phyloP scores from a whole-genome alignment of 495 filamentous ascomycete species.

The Gamarada debralockiae region DNA sequence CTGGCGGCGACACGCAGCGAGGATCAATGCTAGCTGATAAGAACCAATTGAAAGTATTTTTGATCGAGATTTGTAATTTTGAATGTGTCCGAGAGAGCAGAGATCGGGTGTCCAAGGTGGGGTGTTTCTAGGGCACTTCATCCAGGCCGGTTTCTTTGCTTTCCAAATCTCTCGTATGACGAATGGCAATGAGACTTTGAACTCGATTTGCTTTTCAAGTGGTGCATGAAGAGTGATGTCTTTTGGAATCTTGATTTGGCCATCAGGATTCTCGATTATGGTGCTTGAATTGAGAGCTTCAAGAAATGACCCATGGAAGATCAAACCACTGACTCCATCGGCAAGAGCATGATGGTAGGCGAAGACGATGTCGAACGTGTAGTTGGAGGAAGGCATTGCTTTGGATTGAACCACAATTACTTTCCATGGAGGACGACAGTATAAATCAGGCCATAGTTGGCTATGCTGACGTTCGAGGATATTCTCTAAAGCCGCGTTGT shows the following conservation, averaged over 20 bases:
- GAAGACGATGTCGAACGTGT: conserved; percentile 21
- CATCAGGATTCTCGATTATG: not conserved
- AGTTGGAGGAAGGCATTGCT: not conserved
- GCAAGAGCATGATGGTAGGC: conserved; percentile 26
- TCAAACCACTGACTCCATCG: conserved; percentile 27
- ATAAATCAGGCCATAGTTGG: conserved; percentile 11
- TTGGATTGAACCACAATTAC: conserved; percentile 21
- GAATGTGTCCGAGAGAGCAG: not conserved
- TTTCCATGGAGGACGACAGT: conserved; percentile 24
- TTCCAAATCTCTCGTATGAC: conserved; percentile 7
- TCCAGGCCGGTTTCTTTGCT: not conserved
- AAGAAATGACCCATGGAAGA: conserved; percentile 24
- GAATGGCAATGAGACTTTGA: conserved; percentile 12
- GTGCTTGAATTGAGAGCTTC: conserved; percentile 15
- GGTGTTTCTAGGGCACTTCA: not conserved
- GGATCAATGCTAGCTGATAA: conserved; percentile 6
- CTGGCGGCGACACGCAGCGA: conserved; percentile 17
- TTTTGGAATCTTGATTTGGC: not conserved
- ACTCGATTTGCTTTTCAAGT: conserved; percentile 9
- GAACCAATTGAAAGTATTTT: conserved; percentile 17
- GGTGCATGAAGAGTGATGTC: conserved; percentile 7
- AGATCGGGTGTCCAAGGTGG: conserved; percentile 8
- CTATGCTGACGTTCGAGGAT: conserved; percentile 16
- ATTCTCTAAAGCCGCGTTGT: conserved; percentile 9
- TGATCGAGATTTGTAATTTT: conserved; percentile 19